phyloP scores from a whole-genome alignment of 805 yeast species.

The Candida lessepsii region DNA sequence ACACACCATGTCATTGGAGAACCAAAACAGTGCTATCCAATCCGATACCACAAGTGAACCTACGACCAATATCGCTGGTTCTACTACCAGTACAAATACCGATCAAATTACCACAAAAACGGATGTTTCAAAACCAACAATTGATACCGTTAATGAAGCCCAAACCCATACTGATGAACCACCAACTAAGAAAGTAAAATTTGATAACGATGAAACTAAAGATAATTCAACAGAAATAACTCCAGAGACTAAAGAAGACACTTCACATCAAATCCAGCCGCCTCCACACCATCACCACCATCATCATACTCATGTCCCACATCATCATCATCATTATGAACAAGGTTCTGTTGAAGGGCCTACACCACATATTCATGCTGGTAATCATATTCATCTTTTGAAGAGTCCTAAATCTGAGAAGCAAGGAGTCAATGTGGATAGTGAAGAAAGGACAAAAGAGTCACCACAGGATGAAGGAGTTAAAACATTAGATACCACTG shows the following conservation, averaged over 20 bases:
- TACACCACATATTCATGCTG: constrained; percentile 13
- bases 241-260: background rate
- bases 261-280: background rate
- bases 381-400: constrained; percentile 13
- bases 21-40: too few species aligned
- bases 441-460: background rate
- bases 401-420: background rate
- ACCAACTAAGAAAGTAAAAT: constrained; percentile 1
- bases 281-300: constrained; percentile 16
- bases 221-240: too few species aligned
- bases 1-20: too few species aligned
- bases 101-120: constrained; percentile 1
- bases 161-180: background rate
- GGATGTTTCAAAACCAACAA: constrained; percentile 3
- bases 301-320: constrained; percentile 7
- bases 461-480: background rate
- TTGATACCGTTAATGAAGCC: background rate
- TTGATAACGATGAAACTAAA: background rate
- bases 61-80: too few species aligned
- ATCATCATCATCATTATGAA: constrained; percentile 12
- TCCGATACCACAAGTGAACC: too few species aligned
- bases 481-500: background rate
- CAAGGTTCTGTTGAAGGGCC: constrained; percentile 4
- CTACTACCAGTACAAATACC: background rate
- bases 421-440: background rate